Percentiles rank a stretch among this genome's conserved stretches.
phyloP scores from a whole-genome alignment of 2,329 filamentous ascomycete genomes.

The Fusarium sp. region DNA sequence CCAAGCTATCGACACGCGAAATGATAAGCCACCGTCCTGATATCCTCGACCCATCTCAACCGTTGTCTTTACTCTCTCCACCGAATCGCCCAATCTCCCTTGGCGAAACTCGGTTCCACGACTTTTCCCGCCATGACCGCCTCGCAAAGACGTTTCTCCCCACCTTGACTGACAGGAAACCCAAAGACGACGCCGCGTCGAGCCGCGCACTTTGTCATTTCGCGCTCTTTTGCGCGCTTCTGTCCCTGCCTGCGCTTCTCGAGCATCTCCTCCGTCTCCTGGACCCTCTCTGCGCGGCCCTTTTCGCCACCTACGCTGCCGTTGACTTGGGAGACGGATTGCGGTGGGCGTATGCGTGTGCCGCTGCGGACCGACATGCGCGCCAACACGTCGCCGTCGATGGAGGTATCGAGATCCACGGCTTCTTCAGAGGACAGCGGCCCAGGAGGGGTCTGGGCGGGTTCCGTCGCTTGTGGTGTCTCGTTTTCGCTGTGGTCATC shows the following conservation, averaged over 20 bases:
- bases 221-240: slow-evolving; percentile 55
- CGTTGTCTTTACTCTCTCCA: slow-evolving; percentile 57
- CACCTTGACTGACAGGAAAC: slow-evolving; percentile 45
- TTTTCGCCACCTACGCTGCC: slow-evolving; percentile 65
- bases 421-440: background rate
- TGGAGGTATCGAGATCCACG: slow-evolving; percentile 18
- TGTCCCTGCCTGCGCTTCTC: slow-evolving; percentile 60
- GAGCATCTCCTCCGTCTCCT: slow-evolving; percentile 61
- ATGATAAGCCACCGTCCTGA: background rate
- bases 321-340: slow-evolving; percentile 60
- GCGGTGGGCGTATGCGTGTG: slow-evolving; percentile 49
- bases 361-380: slow-evolving; percentile 51
- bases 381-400: slow-evolving; percentile 54
- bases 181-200: slow-evolving; percentile 68
- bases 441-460: background rate
- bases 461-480: background rate
- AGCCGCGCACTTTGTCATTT: slow-evolving; percentile 70
- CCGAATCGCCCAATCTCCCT: slow-evolving; percentile 66
- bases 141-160: slow-evolving; percentile 58
- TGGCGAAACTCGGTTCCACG: slow-evolving; percentile 68
- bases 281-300: slow-evolving; percentile 60
- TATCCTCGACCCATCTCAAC: background rate
- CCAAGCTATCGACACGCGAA: background rate
- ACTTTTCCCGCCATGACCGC: slow-evolving; percentile 66
- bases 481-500: background rate